Conservation (phyloP, 306 rosid species). For the Lathyrus sativus region DNA sequence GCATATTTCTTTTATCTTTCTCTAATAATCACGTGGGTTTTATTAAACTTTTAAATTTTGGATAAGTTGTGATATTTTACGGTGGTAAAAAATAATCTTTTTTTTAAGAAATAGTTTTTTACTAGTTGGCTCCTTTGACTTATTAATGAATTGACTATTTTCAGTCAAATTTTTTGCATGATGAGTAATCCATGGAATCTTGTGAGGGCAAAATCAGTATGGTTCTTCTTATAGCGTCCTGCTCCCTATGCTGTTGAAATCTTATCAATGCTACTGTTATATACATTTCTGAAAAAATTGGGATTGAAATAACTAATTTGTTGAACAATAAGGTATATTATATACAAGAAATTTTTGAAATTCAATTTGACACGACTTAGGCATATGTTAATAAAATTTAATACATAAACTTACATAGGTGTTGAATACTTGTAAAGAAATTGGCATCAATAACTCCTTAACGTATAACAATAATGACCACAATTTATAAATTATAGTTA, state of each 20-base stretch:
- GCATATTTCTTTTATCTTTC: conserved; percentile 38
- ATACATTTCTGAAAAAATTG: neutral
- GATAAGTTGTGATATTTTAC: conserved; percentile 12
- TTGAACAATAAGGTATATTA: neutral
- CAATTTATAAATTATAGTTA: neutral
- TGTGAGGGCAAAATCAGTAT: conserved; percentile 25
- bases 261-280: conserved; percentile 21
- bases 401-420: neutral
- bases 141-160: conserved; percentile 19
- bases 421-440: neutral
- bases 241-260: conserved; percentile 27
- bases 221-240: conserved; percentile 27
- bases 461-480: neutral
- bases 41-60: neutral
- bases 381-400: neutral
- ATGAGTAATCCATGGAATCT: conserved; percentile 29
- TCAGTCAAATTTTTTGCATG: conserved; percentile 23
- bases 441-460: neutral
- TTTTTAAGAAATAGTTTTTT: neutral
- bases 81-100: conserved; percentile 7
- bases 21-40: conserved; percentile 14
- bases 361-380: neutral
- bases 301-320: neutral
- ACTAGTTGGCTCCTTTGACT: neutral
- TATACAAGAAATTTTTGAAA: neutral